Evolutionary conservation across 2,329 filamentous ascomycete species (phyloP), one percentile per base, ranked within the genome.

Genomic region (Aspergillus nomiae): DNA sequence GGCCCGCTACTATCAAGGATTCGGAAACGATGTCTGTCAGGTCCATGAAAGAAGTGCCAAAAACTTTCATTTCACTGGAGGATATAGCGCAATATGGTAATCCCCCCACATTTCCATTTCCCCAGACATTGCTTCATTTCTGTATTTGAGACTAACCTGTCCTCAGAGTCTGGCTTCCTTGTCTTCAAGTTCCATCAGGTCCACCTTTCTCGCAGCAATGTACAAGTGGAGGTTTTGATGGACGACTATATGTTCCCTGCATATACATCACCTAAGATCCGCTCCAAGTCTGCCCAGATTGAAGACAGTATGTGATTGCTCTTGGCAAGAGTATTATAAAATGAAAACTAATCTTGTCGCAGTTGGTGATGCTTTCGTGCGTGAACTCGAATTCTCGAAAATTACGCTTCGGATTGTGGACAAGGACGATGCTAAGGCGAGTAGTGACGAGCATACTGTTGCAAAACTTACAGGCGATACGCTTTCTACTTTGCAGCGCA

Each of bases 121-220:
- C 21, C 9, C 11, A 45, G 0, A 19, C 16, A 3, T 28, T n/a
- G 28, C 16, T 26, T 9, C 24, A 16, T n/a, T 54, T 43, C 12
- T 6, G n/a, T 24, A 41, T 26, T 48, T 34, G 21, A 21, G 12
- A 43, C 63, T 64, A 50, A 65, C 45, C 14, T 5, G 12, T 28
- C 16, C 38, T 48, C 66, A 89, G 93, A 98, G 81, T 95, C 92
- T 61, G 95, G 95, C 67, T 86, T 99, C 61, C 84, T 99, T 66
- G 91, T 99, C 60, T 98, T 99, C 85, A 94, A 94, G 74, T 87
- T 99, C 62, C 87, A 97, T 75, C 94, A 98, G 65, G 93, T 90
- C 28, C 90, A 97, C 60, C 86, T 99, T 74, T 86, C 92, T 0
- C 88, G 91, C 67, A 87, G 84, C 58, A 87, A 94, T 68, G 90